Evolutionary conservation across 805 yeast species (phyloP).

Genomic region (Starmerella kuoi): DNA sequence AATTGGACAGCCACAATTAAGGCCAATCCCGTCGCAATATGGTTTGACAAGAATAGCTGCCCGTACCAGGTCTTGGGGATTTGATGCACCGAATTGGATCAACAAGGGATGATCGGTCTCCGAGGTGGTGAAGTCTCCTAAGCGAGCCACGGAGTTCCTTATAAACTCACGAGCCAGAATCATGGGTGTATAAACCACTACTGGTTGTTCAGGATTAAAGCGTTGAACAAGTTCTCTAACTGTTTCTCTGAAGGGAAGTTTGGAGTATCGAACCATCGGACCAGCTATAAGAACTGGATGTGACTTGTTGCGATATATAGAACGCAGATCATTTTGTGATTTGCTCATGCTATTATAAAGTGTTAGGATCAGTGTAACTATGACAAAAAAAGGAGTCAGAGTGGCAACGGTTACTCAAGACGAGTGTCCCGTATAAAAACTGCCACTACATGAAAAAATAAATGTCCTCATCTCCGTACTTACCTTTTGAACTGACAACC

Average conservation of each 20-base stretch:
- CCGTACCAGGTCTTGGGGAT: constrained; percentile 64
- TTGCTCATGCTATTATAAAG: background rate
- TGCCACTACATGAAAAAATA: constrained; percentile 3
- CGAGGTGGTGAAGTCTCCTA: constrained; percentile 77
- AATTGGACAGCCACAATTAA: constrained; percentile 96
- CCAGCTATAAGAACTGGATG: constrained; percentile 52
- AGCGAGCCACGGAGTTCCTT: constrained; percentile 65
- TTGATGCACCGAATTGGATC: constrained; percentile 84
- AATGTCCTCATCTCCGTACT: constrained; percentile 21
- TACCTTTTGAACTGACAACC: constrained; percentile 12
- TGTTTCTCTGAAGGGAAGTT: constrained; percentile 77
- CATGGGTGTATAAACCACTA: constrained; percentile 87
- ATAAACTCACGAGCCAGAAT: constrained; percentile 91
- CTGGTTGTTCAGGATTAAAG: constrained; percentile 41
- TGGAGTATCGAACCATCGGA: constrained; percentile 95
- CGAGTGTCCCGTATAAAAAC: constrained; percentile 5
- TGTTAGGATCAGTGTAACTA: constrained; percentile 24
- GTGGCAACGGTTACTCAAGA: constrained; percentile 16
- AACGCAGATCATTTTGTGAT: background rate
- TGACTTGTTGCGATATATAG: background rate
- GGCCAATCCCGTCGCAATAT: constrained; percentile 82
- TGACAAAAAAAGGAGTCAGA: constrained; percentile 15
- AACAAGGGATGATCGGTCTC: constrained; percentile 55
- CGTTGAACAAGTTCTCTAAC: constrained; percentile 40
- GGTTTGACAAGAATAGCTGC: constrained; percentile 86